Conservation (phyloP, 306 rosid species). For the Astragalus glycyphyllos region DNA sequence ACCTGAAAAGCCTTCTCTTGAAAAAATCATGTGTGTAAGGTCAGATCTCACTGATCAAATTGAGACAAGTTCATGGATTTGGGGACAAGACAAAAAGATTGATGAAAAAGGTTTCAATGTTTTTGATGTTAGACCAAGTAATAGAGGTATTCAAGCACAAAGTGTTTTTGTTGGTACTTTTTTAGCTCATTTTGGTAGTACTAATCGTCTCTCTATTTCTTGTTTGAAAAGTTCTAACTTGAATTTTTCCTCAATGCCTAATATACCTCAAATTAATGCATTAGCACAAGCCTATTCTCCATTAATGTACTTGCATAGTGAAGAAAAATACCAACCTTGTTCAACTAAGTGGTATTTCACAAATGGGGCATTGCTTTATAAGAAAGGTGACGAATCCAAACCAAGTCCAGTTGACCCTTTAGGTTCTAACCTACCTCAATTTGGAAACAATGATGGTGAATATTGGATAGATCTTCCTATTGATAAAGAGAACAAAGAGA, state of each 20-base stretch:
- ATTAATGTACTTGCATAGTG: conserved; percentile 40
- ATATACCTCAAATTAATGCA: conserved; percentile 38
- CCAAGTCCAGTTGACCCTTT: neutral
- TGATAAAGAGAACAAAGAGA: conserved; percentile 40
- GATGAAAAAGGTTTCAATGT: conserved; percentile 48
- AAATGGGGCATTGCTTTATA: conserved; percentile 47
- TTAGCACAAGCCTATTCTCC: conserved; percentile 43
- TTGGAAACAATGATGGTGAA: neutral
- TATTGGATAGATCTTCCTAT: conserved; percentile 35
- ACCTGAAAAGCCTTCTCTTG: conserved; percentile 31
- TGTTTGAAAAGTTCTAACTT: conserved; percentile 42
- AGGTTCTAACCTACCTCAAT: neutral
- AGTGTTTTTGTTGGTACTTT: conserved; percentile 48
- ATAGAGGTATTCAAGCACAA: conserved; percentile 39
- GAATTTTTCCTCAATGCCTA: conserved; percentile 42
- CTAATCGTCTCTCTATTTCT: conserved; percentile 35
- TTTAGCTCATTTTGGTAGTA: conserved; percentile 41
- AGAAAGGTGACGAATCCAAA: conserved; percentile 44
- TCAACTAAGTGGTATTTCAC: conserved; percentile 44
- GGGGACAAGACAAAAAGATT: conserved; percentile 40
- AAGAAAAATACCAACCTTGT: conserved; percentile 42
- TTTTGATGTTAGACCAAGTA: conserved; percentile 41
- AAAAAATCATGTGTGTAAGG: conserved; percentile 44
- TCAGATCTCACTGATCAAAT: conserved; percentile 46
- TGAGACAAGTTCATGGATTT: conserved; percentile 45